phyloP scores from a whole-genome alignment of 139 green algal species.

The Picochlorum costavermella region DNA sequence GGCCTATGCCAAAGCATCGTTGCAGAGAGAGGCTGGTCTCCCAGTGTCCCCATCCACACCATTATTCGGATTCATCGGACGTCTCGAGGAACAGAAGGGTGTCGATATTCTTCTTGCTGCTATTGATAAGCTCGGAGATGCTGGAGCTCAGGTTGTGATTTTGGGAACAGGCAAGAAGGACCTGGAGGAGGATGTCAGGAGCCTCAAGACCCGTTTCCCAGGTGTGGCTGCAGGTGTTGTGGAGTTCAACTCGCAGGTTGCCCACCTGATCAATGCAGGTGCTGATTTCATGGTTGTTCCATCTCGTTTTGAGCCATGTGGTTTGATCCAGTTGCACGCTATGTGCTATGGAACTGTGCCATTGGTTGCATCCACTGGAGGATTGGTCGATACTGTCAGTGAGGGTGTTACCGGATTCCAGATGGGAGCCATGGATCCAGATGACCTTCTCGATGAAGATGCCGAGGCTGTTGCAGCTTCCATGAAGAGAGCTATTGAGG shows the following conservation, averaged over 20 bases:
- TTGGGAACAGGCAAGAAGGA: conserved; percentile 95
- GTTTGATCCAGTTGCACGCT: conserved; percentile 92
- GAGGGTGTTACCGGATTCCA: conserved; percentile 98
- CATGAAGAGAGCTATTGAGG: conserved; percentile 39
- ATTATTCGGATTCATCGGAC: conserved; percentile 87
- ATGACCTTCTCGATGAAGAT: conserved; percentile 66
- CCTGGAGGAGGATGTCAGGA: conserved; percentile 68
- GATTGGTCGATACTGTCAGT: conserved; percentile 97
- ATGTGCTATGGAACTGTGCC: conserved; percentile 91
- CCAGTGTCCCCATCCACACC: conserved; percentile 66
- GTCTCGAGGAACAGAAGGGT: conserved; percentile 98
- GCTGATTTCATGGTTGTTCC: conserved; percentile 96
- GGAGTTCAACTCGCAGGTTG: conserved; percentile 78
- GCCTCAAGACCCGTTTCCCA: conserved; percentile 65
- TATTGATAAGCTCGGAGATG: conserved; percentile 62
- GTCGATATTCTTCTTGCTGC: conserved; percentile 92
- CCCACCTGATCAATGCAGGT: conserved; percentile 87
- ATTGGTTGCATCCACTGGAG: conserved; percentile 90
- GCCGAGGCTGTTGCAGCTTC: conserved; percentile 66
- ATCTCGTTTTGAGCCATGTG: conserved; percentile 96
- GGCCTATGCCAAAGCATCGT: conserved; percentile 77
- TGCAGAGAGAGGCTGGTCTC: conserved; percentile 69
- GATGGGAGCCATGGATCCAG: conserved; percentile 75
- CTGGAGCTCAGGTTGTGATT: conserved; percentile 64
- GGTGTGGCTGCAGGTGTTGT: conserved; percentile 73